Evolutionary conservation across 768 basidiomycete species (phyloP), one percentile per base, ranked within the genome.

Genomic region (Suillus weaverae): DNA sequence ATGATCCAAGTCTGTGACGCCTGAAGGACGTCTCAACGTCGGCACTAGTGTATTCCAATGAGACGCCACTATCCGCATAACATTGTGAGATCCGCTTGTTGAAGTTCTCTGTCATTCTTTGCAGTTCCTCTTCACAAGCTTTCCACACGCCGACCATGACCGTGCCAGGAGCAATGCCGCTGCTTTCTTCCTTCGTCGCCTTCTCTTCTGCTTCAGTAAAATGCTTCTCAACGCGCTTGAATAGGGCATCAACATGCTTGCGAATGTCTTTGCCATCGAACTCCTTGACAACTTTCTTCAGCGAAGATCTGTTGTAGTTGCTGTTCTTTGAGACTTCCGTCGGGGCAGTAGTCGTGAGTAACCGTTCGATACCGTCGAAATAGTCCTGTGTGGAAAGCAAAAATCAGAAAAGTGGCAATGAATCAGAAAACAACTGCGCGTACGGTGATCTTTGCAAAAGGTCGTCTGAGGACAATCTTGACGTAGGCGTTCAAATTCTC

Each of bases 151-250:
- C 89, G 32, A 87, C 85, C 78, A 96, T 79, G 46, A 94, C 88
- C 38, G 85, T 88, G 4, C 86, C 86, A 33, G 86, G 79, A 3
- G 84, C 77, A 64, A 86, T 85, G 66, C 79, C 80, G 62, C 88
- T 86, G 22, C 73, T 77, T 36, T 81, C 79, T 64, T 89, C 86
- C 4, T 79, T 82, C 22, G 84, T 84, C 4, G 84, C 72, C 68
- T 86, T 89, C 67, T 89, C 90, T 11, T 89, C 88, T 1, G 86
- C 86, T 70, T 95, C 93, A 7, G 89, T 89, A 71, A 97, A 98
- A 73, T 99, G 97, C 76, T 99, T 99, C 77, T 97, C 94, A 35
- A 99, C 93, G 11, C 97, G 88, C 73, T 93, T 93, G 77, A 89
- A 90, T 43, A 99, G 81, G 9, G 85, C 85, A 62, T 98, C 97